These are phyloP conservation scores for Yamadazyma atmosphaerica DNA, from an alignment of 1,139 yeast genomes.

Conservation along the genomic window DNA sequence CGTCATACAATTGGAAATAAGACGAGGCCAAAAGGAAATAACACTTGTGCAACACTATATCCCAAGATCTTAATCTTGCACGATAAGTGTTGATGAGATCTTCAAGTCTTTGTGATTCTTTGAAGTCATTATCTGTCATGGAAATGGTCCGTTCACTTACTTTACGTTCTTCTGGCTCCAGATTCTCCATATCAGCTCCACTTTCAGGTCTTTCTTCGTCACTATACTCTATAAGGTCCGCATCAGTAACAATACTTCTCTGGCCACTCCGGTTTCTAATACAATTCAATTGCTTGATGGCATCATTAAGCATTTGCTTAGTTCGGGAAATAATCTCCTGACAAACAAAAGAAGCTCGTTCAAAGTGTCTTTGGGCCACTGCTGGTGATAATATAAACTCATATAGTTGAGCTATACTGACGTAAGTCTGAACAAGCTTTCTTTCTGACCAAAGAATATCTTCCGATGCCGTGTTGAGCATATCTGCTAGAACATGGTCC, in stretches of 20 bases:
- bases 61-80: conserved; percentile 46
- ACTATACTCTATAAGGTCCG: conserved; percentile 13
- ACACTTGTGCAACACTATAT: conserved; percentile 69
- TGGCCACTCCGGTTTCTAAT: conserved; percentile 7
- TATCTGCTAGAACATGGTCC: conserved; percentile 62
- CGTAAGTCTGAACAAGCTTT: conserved; percentile 37
- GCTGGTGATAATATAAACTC: conserved; percentile 56
- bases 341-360: conserved; percentile 19
- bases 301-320: conserved; percentile 5
- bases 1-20: conserved; percentile 62
- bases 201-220: conserved; percentile 25
- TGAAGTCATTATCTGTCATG: conserved; percentile 17
- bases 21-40: conserved; percentile 82
- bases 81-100: conserved; percentile 26
- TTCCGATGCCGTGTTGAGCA: conserved; percentile 55
- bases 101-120: conserved; percentile 21
- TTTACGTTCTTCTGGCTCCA: neutral
- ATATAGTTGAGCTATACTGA: conserved; percentile 63
- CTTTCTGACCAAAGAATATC: conserved; percentile 53
- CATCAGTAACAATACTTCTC: conserved; percentile 10
- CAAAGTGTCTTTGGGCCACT: conserved; percentile 30
- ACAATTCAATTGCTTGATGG: conserved; percentile 5
- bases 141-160: neutral
- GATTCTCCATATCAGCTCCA: conserved; percentile 10
- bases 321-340: conserved; percentile 14